Evolutionary conservation across 2,329 filamentous ascomycete genomes (phyloP).

Genomic region (Arthrobotrys sphaeroides): DNA sequence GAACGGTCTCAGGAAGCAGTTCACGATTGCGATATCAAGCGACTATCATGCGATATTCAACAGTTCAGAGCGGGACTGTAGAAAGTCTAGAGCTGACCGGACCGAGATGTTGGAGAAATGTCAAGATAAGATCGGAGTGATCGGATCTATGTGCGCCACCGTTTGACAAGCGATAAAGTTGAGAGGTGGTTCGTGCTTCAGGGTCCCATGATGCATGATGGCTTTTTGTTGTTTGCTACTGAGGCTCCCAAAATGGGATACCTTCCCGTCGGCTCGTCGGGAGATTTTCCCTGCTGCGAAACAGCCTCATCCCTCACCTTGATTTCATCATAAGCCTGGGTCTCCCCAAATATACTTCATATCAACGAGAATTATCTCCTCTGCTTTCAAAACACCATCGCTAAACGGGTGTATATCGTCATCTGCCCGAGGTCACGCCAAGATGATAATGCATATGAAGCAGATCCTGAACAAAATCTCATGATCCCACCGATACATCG

Average conservation of each 20-base stretch:
- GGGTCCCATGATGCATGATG: constrained; percentile 6
- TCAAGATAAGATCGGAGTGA: constrained; percentile 40
- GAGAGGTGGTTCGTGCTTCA: constrained; percentile 12
- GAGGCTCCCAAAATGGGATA: constrained; percentile 41
- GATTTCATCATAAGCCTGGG: constrained; percentile 33
- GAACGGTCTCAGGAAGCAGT: background rate
- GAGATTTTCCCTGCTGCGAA: constrained; percentile 45
- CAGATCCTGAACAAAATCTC: constrained; percentile 25
- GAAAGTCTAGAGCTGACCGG: background rate
- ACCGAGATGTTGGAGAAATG: background rate
- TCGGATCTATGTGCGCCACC: constrained; percentile 39
- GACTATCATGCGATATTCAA: constrained; percentile 29
- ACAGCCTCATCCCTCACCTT: constrained; percentile 39
- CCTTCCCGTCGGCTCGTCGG: constrained; percentile 47
- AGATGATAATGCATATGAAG: constrained; percentile 27
- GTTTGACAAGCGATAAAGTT: constrained; percentile 13
- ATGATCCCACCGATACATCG: constrained; percentile 15
- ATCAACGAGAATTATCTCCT: constrained; percentile 16
- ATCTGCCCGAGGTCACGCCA: constrained; percentile 14
- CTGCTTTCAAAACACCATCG: constrained; percentile 46
- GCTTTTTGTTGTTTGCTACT: background rate
- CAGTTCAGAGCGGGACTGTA: background rate
- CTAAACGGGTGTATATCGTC: constrained; percentile 36
- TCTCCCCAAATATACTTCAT: constrained; percentile 19
- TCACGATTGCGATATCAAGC: constrained; percentile 30